Evolutionary conservation across 768 basidiomycete species (phyloP), one percentile per base, ranked within the genome.

Genomic region (Hygrophorus russula): DNA sequence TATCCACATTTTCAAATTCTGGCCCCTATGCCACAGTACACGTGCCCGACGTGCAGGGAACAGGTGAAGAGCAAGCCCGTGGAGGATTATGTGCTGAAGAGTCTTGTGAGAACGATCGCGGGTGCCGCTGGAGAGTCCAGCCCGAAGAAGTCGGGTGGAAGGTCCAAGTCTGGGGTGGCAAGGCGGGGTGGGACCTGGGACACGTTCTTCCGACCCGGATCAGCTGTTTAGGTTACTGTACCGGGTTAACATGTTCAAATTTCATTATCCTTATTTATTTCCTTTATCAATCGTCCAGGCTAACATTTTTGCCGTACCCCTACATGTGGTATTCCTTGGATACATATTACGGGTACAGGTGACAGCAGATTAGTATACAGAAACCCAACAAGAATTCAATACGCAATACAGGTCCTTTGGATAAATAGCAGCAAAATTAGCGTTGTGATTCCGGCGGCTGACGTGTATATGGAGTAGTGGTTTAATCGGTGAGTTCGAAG

Each of bases 401-500:
- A 24, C 24, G 7, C 13, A 17, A 9, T 35, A 9, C 33, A 35
- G 10, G 17, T 35, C n/a, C 13, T 13, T n/a, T 35, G 10, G 10
- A 35, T 35, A 35, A 17, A 35, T 17, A 35, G 3, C 10, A 24
- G 33, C 13, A 17, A 4, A n/a, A n/a, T n/a, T n/a, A n/a, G n/a
- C n/a, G n/a, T n/a, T n/a, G n/a, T 35, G 9, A 35, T 35, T n/a
- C 17, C 13, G 17, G 13, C 9, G n/a, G 33, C n/a, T n/a, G n/a
- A n/a, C n/a, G n/a, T n/a, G n/a, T n/a, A n/a, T n/a, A n/a, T n/a
- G n/a, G n/a, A n/a, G n/a, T n/a, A n/a, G 33, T 35, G 33, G 27
- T 39, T n/a, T 39, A 68, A 43, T 78, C 80, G 40, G 67, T 65
- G 39, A 86, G 67, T 48, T 89, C 82, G 54, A 92, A 97, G 62